Conservation (phyloP, 352 stramenopile genomes). For the Vaucheria bursata region DNA sequence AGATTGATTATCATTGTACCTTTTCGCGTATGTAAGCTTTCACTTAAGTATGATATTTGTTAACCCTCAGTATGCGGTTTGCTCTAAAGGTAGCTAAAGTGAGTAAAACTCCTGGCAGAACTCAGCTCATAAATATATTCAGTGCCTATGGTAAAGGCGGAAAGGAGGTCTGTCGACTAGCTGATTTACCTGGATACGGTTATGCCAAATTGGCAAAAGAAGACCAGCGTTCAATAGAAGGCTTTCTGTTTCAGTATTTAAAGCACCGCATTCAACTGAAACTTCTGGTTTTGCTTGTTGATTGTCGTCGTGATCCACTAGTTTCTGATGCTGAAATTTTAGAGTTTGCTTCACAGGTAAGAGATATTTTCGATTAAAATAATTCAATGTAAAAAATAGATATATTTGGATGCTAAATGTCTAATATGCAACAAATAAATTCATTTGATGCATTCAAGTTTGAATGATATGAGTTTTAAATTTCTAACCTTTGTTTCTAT, state of each 20-base stretch:
- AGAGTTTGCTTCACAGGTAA: constrained; percentile 23
- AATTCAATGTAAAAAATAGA: too few species aligned
- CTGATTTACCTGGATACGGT: constrained; percentile 45
- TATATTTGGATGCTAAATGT: too few species aligned
- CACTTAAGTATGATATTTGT: too few species aligned
- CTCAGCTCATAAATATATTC: constrained; percentile 50
- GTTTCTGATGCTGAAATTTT: constrained; percentile 44
- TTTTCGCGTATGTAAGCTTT: too few species aligned
- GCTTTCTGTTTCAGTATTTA: constrained; percentile 12
- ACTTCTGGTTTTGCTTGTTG: constrained; percentile 46
- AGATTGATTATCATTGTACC: too few species aligned
- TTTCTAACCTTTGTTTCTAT: too few species aligned
- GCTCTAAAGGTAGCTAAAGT: constrained; percentile 33
- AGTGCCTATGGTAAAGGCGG: constrained; percentile 13
- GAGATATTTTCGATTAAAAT: too few species aligned
- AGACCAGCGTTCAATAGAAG: constrained; percentile 39
- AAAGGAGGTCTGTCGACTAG: constrained; percentile 33
- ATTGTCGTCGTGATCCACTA: constrained; percentile 45
- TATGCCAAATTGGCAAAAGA: constrained; percentile 49
- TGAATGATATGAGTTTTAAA: too few species aligned
- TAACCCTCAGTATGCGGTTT: too few species aligned
- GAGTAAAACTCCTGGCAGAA: constrained; percentile 47
- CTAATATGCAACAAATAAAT: too few species aligned
- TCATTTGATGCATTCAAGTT: too few species aligned
- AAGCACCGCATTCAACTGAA: constrained; percentile 39